These are phyloP conservation scores for Fraxinus dipetala DNA, from an alignment of 305 asterid genomes.

Conservation along the genomic window DNA sequence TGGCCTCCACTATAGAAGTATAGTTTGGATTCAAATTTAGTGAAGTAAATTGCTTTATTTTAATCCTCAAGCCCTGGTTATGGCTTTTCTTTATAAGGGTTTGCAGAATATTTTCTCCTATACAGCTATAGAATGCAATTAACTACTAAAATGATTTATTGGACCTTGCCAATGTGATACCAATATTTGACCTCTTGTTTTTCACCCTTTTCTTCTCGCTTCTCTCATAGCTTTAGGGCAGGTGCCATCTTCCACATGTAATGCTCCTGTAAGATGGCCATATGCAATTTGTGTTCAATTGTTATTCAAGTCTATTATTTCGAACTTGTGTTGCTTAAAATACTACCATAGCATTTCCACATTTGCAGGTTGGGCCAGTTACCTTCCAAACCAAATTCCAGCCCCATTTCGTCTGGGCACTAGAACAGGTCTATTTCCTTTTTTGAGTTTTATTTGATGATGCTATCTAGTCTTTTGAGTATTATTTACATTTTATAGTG, in stretches of 20 bases:
- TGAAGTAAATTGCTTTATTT: background rate
- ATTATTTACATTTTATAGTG: background rate
- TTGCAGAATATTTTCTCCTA: background rate
- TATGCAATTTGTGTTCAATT: background rate
- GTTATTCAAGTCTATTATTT: background rate
- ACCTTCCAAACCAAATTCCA: conserved; percentile 70
- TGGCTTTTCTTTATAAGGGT: background rate
- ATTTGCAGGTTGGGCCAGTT: conserved; percentile 67
- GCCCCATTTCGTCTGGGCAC: conserved; percentile 81
- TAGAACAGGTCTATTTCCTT: conserved; percentile 47
- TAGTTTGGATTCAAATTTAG: background rate
- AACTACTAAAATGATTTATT: background rate
- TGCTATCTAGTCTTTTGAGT: background rate
- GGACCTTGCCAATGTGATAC: background rate
- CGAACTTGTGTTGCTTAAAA: background rate
- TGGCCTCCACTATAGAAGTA: background rate
- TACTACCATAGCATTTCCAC: conserved; percentile 2
- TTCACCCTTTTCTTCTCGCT: background rate
- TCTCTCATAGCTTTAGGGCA: background rate
- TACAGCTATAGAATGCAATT: background rate
- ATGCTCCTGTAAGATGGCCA: background rate
- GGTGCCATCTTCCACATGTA: background rate
- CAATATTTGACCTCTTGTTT: background rate
- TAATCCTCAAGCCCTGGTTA: background rate
- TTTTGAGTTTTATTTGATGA: background rate